Base-by-base conservation (phyloP, 2,329 filamentous ascomycete genomes). In the Penicillium sp. region DNA sequence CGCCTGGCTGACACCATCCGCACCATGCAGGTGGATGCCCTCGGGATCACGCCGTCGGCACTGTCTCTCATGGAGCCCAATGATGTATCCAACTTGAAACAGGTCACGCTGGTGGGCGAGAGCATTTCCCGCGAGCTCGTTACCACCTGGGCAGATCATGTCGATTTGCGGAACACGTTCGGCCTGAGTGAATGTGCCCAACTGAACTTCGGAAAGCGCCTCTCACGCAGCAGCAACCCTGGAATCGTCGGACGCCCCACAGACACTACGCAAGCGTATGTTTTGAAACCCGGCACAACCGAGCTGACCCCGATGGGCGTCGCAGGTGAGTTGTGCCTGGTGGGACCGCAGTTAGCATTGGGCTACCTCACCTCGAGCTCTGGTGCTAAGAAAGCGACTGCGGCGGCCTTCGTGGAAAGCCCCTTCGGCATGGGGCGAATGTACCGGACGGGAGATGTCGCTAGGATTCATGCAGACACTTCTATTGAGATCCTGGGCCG, bases 401-500 rank as follows among this genome's bases (percentile, higher is more conserved):
- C 18, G 9, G 24, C 40, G 14, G 48, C 37, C 6, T 63, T 63
- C 26, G 49, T 58, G n/a, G 39, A 38, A 16, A 60, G 53, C 31
- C 58, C 56, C 8, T 58, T 60, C 34, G 53, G 52, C 10, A 6
- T 20, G 18, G 58, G 56, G 16, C 46, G 32, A 11, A 43, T 66
- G 16, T 67, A 66, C 39, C 55, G 59, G 11, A 67, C 63, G 13
- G 62, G 64, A 0, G 64, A 67, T 47, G 39, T 66, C 26, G 62
- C 56, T 16, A 31, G 57, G 7, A 55, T 54, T 22, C 55, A 54
- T 29, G 50, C 54, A 16, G 57, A 63, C 31, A 52, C 54, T 11
- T 46, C 48, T n/a, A 42, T 63, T 38, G 61, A 63, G 50, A 61
- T 60, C 24, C 42, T 84, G 10, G 83, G 83, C 2, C 78, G 85